A percentile compares a stretch with the other conserved stretches of the same genome.
Conservation (phyloP, 768 basidiomycete species). For the Tylopilus balloui region DNA sequence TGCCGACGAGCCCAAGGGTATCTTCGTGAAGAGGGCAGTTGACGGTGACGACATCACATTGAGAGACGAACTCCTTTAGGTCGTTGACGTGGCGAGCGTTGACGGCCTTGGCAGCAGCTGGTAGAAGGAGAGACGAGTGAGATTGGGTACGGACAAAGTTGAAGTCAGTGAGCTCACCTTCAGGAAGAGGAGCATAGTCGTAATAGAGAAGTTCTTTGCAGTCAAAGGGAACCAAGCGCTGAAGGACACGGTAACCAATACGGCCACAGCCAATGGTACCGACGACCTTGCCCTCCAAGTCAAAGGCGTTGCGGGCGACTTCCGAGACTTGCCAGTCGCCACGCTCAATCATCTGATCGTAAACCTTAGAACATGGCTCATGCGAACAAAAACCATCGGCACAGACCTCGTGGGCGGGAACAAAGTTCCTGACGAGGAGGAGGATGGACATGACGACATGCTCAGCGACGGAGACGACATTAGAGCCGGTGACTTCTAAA, state of each 20-base stretch:
- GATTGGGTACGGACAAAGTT: background rate
- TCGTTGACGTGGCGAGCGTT: slow-evolving; percentile 72
- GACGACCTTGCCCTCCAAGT: slow-evolving; percentile 87
- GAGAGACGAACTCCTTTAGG: slow-evolving; percentile 55
- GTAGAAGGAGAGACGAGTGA: background rate
- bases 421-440: slow-evolving; percentile 84
- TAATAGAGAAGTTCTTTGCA: slow-evolving; percentile 89
- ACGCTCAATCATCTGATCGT: slow-evolving; percentile 64
- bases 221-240: slow-evolving; percentile 77
- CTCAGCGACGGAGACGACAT: slow-evolving; percentile 89
- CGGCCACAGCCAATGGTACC: slow-evolving; percentile 83
- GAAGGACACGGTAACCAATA: slow-evolving; percentile 85
- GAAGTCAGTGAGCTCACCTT: slow-evolving; percentile 34
- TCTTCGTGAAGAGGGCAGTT: slow-evolving; percentile 87
- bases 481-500: slow-evolving; percentile 83
- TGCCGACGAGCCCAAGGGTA: slow-evolving; percentile 75
- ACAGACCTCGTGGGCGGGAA: slow-evolving; percentile 76
- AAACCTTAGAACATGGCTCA: background rate
- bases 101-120: slow-evolving; percentile 62
- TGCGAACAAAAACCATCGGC: background rate
- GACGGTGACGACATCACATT: slow-evolving; percentile 81
- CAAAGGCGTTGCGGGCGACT: slow-evolving; percentile 77
- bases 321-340: slow-evolving; percentile 88
- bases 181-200: slow-evolving; percentile 73
- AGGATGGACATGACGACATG: slow-evolving; percentile 91